Percentiles rank a stretch among this genome's conserved stretches.
Conservation (phyloP, 1,284 basidiomycete species). For the Pseudozyma tsukubaensis region DNA sequence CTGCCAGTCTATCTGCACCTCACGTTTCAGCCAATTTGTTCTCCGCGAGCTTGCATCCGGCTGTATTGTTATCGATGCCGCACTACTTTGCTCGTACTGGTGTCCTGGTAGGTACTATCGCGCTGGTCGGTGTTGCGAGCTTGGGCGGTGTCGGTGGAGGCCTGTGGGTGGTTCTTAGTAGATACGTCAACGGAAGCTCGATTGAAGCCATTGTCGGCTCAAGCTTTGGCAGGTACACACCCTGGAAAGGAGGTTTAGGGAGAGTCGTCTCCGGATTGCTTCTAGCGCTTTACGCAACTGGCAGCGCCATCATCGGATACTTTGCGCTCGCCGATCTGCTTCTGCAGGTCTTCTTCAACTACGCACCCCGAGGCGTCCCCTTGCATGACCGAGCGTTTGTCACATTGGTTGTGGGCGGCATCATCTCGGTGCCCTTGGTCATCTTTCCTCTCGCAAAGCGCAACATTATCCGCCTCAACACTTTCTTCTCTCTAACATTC, state of each 20-base stretch:
- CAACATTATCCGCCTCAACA: slow-evolving; percentile 63
- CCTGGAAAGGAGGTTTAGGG: slow-evolving; percentile 63
- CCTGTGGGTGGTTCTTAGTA: slow-evolving; percentile 63
- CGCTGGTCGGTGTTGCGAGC: slow-evolving; percentile 48
- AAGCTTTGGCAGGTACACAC: slow-evolving; percentile 62
- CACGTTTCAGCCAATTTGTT: slow-evolving; percentile 65
- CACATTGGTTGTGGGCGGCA: slow-evolving; percentile 60
- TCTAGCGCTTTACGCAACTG: slow-evolving; percentile 62
- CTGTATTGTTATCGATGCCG: slow-evolving; percentile 65
- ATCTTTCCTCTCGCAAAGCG: slow-evolving; percentile 65
- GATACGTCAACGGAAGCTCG: slow-evolving; percentile 64
- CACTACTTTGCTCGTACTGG: slow-evolving; percentile 63
- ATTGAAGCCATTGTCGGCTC: slow-evolving; percentile 63
- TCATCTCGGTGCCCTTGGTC: slow-evolving; percentile 60
- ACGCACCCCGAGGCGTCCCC: slow-evolving; percentile 53
- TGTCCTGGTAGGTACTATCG: slow-evolving; percentile 47
- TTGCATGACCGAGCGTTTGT: slow-evolving; percentile 64
- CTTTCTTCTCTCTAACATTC: slow-evolving; percentile 50
- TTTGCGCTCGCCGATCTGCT: slow-evolving; percentile 65
- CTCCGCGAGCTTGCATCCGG: slow-evolving; percentile 62
- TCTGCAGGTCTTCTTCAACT: slow-evolving; percentile 65
- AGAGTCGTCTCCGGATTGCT: slow-evolving; percentile 49
- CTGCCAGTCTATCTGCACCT: slow-evolving; percentile 59
- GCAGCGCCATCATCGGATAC: slow-evolving; percentile 64
- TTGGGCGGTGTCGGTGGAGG: slow-evolving; percentile 66